Evolutionary conservation across 116 monocot species (phyloP), one percentile per base, ranked within the genome.

Genomic region (Zostera marina): DNA sequence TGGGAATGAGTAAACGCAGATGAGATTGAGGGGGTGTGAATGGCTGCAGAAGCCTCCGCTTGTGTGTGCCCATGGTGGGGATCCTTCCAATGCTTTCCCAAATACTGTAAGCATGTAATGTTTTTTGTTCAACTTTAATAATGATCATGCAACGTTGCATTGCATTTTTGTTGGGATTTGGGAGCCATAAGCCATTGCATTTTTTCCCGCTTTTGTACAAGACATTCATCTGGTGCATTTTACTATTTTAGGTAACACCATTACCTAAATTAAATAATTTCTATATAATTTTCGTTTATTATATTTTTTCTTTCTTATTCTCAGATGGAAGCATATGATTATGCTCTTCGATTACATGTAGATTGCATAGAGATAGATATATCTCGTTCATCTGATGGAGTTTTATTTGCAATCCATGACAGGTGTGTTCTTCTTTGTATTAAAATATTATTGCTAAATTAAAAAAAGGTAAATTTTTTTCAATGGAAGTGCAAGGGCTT

Each of bases 321-420:
- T 43, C 61, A 96, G 96, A 78, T 96, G 80, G 80, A 70, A 53
- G 96, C 96, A 2, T 96, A 79, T 68, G 68, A 68, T 26, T 42
- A 73, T 22, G 89, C 96, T 15, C 56, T 96, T 48, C 53, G 53
- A 46, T 71, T 73, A 55, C 77, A 46, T 51, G 89, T 96, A 12
- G 96, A 89, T 71, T 96, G 96, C 72, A 70, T 96, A 53, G 96
- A 96, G 70, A 81, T 89, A 11, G 96, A 96, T 76, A 78, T 89
- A 10, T 89, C 96, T 59, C 81, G 94, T 4, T 79, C 96, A 52
- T 79, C 63, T 23, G 96, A 96, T 82, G 89, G 89, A 9, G 66
- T 75, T 41, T 63, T 96, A 14, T 81, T 96, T 70, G 89, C 89
- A 56, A 85, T 96, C 42, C 96, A 96, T 68, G 96, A 96, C 57